A percentile compares a stretch with the other conserved stretches of the same genome.
Conservation (phyloP, 2,329 filamentous ascomycete genomes). For the Claviceps fusiformis region DNA sequence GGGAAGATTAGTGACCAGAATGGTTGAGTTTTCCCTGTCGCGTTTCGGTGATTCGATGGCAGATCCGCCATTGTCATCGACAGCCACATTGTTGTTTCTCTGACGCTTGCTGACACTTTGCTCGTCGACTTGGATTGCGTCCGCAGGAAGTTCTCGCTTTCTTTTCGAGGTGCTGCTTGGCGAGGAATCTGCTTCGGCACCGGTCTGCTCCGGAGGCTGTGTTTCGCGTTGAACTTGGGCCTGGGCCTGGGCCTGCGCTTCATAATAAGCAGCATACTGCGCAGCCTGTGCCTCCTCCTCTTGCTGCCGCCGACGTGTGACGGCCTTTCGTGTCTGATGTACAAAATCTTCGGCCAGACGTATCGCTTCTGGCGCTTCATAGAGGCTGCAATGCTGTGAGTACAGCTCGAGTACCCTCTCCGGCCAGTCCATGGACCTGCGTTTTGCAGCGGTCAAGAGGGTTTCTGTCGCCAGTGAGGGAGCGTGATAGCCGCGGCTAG, state of each 20-base stretch:
- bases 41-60: conserved; percentile 43
- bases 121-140: conserved; percentile 21
- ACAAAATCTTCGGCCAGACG: conserved; percentile 61
- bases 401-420: conserved; percentile 65
- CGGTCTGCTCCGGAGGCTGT: conserved; percentile 11
- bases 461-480: conserved; percentile 65
- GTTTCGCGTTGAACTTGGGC: neutral
- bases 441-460: conserved; percentile 53
- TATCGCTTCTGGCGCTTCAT: conserved; percentile 65
- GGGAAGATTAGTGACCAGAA: conserved; percentile 71
- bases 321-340: conserved; percentile 51
- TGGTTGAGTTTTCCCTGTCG: conserved; percentile 79
- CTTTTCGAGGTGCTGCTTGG: conserved; percentile 44
- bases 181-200: conserved; percentile 15
- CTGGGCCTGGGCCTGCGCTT: conserved; percentile 10
- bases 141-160: conserved; percentile 52
- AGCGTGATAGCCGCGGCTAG: conserved; percentile 35
- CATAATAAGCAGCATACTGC: conserved; percentile 30
- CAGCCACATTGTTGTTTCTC: conserved; percentile 30
- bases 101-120: conserved; percentile 54
- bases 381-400: conserved; percentile 73
- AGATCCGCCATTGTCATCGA: conserved; percentile 10
- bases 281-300: conserved; percentile 50
- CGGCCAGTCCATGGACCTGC: conserved; percentile 57
- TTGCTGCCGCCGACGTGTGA: conserved; percentile 49